Evolutionary conservation across 1,284 basidiomycete species (phyloP).

Genomic region (Naganishia sp.): DNA sequence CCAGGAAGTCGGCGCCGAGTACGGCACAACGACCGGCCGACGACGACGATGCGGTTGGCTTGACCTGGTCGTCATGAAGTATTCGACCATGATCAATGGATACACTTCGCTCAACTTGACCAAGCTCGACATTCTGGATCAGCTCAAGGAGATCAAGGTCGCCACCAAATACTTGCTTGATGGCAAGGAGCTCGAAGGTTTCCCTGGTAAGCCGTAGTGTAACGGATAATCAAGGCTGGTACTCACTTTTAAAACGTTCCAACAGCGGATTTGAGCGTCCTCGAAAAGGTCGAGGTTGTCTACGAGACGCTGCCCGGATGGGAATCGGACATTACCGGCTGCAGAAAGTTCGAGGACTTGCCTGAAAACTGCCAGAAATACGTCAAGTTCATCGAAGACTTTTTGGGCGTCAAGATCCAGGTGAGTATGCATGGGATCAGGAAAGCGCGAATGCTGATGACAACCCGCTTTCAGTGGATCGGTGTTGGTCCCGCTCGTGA

Average conservation of each 20-base stretch:
- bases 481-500: slow-evolving; percentile 52
- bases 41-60: slow-evolving; percentile 95
- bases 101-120: slow-evolving; percentile 93
- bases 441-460: neutral
- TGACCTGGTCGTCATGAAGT: slow-evolving; percentile 89
- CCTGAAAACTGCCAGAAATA: slow-evolving; percentile 86
- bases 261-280: slow-evolving; percentile 77
- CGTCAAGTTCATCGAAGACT: slow-evolving; percentile 82
- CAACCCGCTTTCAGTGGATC: slow-evolving; percentile 43
- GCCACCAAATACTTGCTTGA: slow-evolving; percentile 77
- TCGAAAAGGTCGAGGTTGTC: slow-evolving; percentile 78
- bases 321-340: slow-evolving; percentile 74
- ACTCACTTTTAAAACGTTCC: neutral
- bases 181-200: slow-evolving; percentile 75
- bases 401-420: slow-evolving; percentile 83
- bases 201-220: slow-evolving; percentile 70
- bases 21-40: slow-evolving; percentile 88
- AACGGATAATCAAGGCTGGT: neutral
- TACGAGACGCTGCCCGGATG: slow-evolving; percentile 93
- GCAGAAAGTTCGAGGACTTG: slow-evolving; percentile 71
- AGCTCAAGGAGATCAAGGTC: slow-evolving; percentile 83
- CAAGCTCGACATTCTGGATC: slow-evolving; percentile 91
- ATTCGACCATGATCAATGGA: slow-evolving; percentile 93
- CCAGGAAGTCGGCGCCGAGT: slow-evolving; percentile 92
- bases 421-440: slow-evolving; percentile 68